Evolutionary conservation across 2,329 filamentous ascomycete genomes (phyloP), one percentile per base, ranked within the genome.

Genomic region (Chaetomium sp.): DNA sequence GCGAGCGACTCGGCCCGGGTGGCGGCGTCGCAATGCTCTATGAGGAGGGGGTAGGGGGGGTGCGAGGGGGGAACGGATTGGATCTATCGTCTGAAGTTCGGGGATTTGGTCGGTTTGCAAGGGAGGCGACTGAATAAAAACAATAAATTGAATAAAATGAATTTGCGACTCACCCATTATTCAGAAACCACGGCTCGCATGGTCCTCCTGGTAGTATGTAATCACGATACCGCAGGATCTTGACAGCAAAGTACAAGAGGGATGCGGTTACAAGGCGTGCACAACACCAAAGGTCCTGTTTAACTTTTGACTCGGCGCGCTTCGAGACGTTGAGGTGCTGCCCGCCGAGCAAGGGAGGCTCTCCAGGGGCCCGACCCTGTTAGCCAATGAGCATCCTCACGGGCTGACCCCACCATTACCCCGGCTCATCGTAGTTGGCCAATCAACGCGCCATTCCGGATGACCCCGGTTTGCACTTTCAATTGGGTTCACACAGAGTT

Each of bases 81-180:
- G 23, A 9, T 31, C 38, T 47, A 45, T 51, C 60, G 33, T 51
- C 54, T 35, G 45, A 62, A 56, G 27, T 35, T 29, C 10, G 25
- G 16, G 19, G 21, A 21, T 25, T 47, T 19, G 12, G 12, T 47
- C 29, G 19, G 19, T 55, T 45, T 55, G 51, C 29, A 56, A 56
- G 16, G 27, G 51, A 31, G 23, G 27, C 13, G 29, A 25, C 35
- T 47, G 21, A 10, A 4, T n/a, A 4, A 13, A 31, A 50, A 31
- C 42, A 6, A 38, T 49, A 7, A 47, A 27, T 29, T 2, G 21
- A 50, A 56, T 31, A 49, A 38, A 55, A 55, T 38, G 55, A 8
- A 23, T 29, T 27, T 23, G 45, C 35, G 51, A 72, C 72, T 72
- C 65, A 73, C 71, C 71, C 72, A 73, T 73, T 72, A 65, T 73